Conservation (phyloP, 306 rosid species). For the Citrullus colocynthis region DNA sequence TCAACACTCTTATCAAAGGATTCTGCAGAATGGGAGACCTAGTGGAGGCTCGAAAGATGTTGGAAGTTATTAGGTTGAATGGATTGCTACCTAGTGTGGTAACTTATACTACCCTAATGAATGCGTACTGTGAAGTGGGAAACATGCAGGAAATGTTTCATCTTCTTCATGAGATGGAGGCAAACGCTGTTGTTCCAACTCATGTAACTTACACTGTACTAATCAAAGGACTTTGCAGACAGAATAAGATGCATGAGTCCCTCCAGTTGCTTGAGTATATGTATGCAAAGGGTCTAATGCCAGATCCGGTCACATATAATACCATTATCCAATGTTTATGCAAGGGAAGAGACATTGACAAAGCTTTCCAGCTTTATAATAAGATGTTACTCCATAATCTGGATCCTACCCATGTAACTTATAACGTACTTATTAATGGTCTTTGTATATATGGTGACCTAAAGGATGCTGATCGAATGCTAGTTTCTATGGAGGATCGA, state of each 20-base stretch:
- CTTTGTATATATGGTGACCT: conserved; percentile 37
- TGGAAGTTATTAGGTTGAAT: conserved; percentile 20
- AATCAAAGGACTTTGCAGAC: conserved; percentile 42
- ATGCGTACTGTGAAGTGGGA: conserved; percentile 30
- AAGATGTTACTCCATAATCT: conserved; percentile 37
- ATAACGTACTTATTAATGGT: conserved; percentile 38
- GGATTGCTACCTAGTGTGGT: conserved; percentile 29
- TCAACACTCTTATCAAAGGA: conserved; percentile 34
- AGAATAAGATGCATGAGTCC: conserved; percentile 21
- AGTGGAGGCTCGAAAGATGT: conserved; percentile 22
- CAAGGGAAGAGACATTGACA: conserved; percentile 26
- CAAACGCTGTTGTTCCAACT: conserved; percentile 20
- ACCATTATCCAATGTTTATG: conserved; percentile 32
- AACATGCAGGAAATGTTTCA: conserved; percentile 20
- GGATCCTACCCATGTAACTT: conserved; percentile 33
- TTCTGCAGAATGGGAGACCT: conserved; percentile 30
- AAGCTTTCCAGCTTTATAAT: conserved; percentile 30
- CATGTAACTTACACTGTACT: conserved; percentile 31
- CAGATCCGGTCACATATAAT: conserved; percentile 38
- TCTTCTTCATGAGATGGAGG: conserved; percentile 31
- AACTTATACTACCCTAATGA: conserved; percentile 42
- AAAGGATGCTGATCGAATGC: conserved; percentile 30
- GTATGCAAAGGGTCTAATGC: conserved; percentile 26
- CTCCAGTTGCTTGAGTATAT: conserved; percentile 22
- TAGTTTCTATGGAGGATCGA: conserved; percentile 21